Evolutionary conservation across 1,284 basidiomycete genomes (phyloP).

Genomic region (Tilletia setariae): DNA sequence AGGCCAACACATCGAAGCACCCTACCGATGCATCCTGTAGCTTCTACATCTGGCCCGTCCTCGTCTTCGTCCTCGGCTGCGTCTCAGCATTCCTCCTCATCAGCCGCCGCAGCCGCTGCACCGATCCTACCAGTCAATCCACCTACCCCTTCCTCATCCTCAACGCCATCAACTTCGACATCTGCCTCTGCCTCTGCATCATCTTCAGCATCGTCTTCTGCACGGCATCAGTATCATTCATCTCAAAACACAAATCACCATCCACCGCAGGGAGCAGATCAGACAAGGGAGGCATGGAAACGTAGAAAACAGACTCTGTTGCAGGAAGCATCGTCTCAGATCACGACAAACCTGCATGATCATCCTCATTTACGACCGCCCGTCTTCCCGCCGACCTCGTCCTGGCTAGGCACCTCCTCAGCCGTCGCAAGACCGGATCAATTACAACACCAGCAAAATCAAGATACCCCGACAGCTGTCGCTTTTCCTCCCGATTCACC

Average conservation of each 20-base stretch:
- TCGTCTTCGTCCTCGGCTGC: not conserved
- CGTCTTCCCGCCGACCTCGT: not conserved
- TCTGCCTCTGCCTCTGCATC: not conserved
- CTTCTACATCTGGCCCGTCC: not conserved
- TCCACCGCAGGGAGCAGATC: no score
- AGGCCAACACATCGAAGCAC: not conserved
- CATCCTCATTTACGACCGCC: conserved; percentile 5
- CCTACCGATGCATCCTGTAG: not conserved
- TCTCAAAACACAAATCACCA: conserved; percentile 13
- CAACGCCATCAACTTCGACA: no score
- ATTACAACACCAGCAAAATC: not conserved
- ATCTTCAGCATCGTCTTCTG: not conserved
- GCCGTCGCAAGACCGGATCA: conserved; percentile 9
- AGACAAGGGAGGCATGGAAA: conserved; percentile 37
- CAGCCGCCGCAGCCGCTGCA: not conserved
- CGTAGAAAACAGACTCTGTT: conserved; percentile 29
- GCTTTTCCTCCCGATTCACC: no score
- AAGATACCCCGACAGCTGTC: not conserved
- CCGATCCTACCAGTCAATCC: no score
- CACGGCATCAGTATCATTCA: not conserved
- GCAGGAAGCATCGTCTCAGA: not conserved
- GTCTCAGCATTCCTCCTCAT: not conserved
- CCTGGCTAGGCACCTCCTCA: conserved; percentile 6
- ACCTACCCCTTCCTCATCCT: not conserved
- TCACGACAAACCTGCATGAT: conserved; percentile 1